Percentiles rank a stretch among this genome's conserved stretches.
These are phyloP conservation scores for Stevia rebaudiana DNA, from an alignment of 140 eudicot species.

Conservation along the genomic window DNA sequence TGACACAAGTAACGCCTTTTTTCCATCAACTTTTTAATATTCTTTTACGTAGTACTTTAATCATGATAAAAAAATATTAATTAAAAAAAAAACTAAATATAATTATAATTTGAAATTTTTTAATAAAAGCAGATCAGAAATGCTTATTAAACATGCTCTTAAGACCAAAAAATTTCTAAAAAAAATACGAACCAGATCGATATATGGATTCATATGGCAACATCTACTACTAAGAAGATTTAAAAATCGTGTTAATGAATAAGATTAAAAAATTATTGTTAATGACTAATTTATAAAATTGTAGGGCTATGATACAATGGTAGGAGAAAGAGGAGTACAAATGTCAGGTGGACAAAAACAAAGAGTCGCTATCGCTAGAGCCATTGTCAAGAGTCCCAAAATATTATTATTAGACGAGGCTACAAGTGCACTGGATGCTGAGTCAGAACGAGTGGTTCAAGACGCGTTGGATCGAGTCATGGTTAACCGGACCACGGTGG, in stretches of 20 bases:
- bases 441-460: conserved; percentile 78
- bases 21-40: not conserved
- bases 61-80: not conserved
- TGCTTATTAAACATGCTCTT: no score
- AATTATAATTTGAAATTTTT: no score
- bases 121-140: no score
- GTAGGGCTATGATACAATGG: conserved; percentile 75
- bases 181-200: not conserved
- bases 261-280: not conserved
- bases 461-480: conserved; percentile 67
- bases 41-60: not conserved
- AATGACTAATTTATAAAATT: conserved; percentile 1
- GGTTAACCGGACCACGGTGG: conserved; percentile 70
- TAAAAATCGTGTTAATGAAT: no score
- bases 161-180: no score
- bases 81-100: no score
- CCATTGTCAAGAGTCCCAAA: conserved; percentile 71
- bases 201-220: not conserved
- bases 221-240: not conserved
- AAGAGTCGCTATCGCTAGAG: conserved; percentile 81
- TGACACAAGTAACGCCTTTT: not conserved
- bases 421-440: conserved; percentile 80
- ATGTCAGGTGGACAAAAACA: conserved; percentile 87
- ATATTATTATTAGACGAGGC: conserved; percentile 74
- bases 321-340: conserved; percentile 85